Evolutionary conservation across 345 rosid species (phyloP), one percentile per base, ranked within the genome.

Genomic region (Citrus maxima): DNA sequence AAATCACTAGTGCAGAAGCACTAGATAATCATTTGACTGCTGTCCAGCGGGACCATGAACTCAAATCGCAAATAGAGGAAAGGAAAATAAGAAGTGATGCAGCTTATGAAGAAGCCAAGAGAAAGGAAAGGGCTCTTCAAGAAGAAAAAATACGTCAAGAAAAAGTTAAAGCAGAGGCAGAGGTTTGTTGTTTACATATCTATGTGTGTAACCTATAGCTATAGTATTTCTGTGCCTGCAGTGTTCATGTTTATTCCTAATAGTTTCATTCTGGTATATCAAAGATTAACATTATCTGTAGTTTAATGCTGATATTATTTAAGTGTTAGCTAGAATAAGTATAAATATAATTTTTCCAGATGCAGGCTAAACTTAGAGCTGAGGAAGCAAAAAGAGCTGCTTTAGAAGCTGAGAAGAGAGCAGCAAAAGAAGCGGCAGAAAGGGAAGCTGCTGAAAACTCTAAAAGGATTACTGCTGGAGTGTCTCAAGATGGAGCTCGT

Each of bases 51-150:
- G 94, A 96, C 46, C 93, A 93, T 84, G 89, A 92, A 85, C 80
- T 86, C 38, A 96, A 89, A 86, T 96, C 95, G 14, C 97, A 91
- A 80, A 90, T 92, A 77, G 98, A 93, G 84, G 99, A 92, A 86
- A 93, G 93, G 83, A 94, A 84, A 87, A 78, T 94, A 78, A 86
- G 88, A 87, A 92, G 79, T 79, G 99, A 92, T 85, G 95, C 96
- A 77, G 97, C 93, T 75, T 79, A 85, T 74, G 99, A 95, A 87
- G 99, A 95, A 78, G 91, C 93, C 80, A 95, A 87, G 80, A 88
- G 94, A 84, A 90, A 85, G 83, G 98, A 90, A 86, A 93, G 83
- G 78, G 94, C 92, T 75, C 85, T 85, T 79, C 89, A 87, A 79
- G 98, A 94, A 84, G 98, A 93, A 88, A 93, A 84, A 83, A 42